These are phyloP conservation scores for Fragaria nilgerrensis DNA, from an alignment of 306 rosid genomes.

Conservation along the genomic window DNA sequence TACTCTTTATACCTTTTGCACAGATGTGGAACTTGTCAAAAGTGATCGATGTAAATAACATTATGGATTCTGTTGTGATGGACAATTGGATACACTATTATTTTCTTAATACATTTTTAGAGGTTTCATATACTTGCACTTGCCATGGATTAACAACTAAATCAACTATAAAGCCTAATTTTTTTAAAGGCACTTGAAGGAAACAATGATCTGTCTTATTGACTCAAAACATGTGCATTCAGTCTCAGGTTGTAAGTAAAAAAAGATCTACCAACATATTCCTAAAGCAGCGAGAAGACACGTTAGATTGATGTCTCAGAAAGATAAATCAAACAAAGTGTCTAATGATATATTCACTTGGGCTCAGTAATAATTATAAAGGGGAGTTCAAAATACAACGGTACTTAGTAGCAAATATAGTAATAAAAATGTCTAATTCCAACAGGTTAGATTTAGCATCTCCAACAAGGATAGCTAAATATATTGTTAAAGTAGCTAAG, in stretches of 20 bases:
- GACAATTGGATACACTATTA: background rate
- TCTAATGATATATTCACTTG: background rate
- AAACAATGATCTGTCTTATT: background rate
- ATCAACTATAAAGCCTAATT: background rate
- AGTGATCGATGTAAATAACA: background rate
- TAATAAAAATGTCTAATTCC: background rate
- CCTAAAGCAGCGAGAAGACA: background rate
- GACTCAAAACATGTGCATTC: background rate
- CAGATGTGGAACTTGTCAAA: background rate
- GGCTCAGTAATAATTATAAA: background rate
- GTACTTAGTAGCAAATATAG: background rate
- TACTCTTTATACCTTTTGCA: slow-evolving; percentile 7
- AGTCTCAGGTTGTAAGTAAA: background rate
- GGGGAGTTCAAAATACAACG: background rate
- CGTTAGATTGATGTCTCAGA: background rate
- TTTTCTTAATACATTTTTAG: too few relatives aligned
- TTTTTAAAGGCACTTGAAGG: background rate
- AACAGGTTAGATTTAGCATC: background rate
- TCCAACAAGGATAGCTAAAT: too few relatives aligned
- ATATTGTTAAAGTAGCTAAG: too few relatives aligned
- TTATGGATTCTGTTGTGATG: background rate
- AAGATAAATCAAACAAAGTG: background rate
- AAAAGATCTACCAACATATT: background rate
- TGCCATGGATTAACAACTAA: background rate
- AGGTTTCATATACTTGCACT: background rate